Base-by-base conservation (phyloP, 805 yeast species). In the Candida palmyrensis region DNA sequence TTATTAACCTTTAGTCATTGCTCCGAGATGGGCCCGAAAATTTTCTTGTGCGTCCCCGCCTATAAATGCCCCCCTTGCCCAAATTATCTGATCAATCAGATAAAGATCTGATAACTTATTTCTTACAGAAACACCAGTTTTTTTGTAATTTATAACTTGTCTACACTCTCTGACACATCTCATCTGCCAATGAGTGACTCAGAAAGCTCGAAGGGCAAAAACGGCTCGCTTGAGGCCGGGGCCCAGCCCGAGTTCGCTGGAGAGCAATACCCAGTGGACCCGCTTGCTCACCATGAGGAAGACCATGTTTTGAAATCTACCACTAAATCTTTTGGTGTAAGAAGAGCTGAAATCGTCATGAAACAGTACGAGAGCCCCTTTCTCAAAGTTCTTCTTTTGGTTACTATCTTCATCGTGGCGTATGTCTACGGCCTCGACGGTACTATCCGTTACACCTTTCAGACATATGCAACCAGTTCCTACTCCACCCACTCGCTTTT, bases 391-490 rank as follows among this genome's bases (percentile, higher is more conserved):
- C 39, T 61, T 3, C 53, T 78, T 21, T 75, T 71, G 48, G 49
- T 75, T 34, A 57, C 70, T 8, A 53, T 75, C 16, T 78, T 80
- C 46, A 43, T 75, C 15, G 67, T 75, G 27, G 71, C 82, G 13
- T 81, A 76, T 45, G 71, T 71, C 17, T 77, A 77, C 43, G 76
- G 80, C 21, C 58, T 75, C 67, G 39, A 42, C 23, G 16, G 32
- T 22, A 42, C 40, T 10, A 25, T 42, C 25, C 37, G 41, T 27
- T 30, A 40, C 6, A 29, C 25, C 11, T 29, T 29, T 49, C 79
- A 76, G 43, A 49, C 71, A 3, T 67, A 66, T 40, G 87, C 85
- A 11, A 69, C 83, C 6, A 53, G 64, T 30, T 66, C 78, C 10
- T 80, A 73, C 55, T 37, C 65, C 18, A 44, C 52, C 10, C 83